Conservation (phyloP, 441 rosid genomes). For the Bruguiera hainesii region DNA sequence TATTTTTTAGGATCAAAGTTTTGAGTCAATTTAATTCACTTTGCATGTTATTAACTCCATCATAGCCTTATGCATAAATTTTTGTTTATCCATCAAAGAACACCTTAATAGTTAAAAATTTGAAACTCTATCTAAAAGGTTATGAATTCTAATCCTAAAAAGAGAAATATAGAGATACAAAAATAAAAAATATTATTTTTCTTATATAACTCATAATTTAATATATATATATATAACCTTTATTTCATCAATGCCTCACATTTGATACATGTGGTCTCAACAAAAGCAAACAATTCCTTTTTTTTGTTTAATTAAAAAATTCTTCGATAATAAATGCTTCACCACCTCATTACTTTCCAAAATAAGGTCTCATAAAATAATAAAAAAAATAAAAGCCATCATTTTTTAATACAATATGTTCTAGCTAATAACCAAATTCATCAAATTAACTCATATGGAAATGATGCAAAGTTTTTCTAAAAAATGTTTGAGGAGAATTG, state of each 20-base stretch:
- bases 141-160: too few relatives aligned
- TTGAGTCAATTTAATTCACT: not conserved
- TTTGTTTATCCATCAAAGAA: not conserved
- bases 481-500: not conserved
- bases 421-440: slow-evolving; percentile 6
- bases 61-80: not conserved
- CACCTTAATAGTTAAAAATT: too few relatives aligned
- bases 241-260: too few relatives aligned
- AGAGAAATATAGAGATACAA: too few relatives aligned
- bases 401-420: not conserved
- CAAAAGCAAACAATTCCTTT: too few relatives aligned
- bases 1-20: not conserved
- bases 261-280: too few relatives aligned
- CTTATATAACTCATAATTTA: too few relatives aligned
- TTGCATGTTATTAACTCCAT: not conserved
- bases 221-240: too few relatives aligned
- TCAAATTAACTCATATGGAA: slow-evolving; percentile 1
- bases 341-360: not conserved
- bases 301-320: too few relatives aligned
- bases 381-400: not conserved
- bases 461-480: not conserved
- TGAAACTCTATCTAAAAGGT: too few relatives aligned
- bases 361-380: not conserved
- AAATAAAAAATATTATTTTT: too few relatives aligned
- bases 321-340: not conserved